Percentiles rank a stretch among this genome's conserved stretches.
phyloP scores from a whole-genome alignment of 768 basidiomycete species.

The Tulasnella sp. region DNA sequence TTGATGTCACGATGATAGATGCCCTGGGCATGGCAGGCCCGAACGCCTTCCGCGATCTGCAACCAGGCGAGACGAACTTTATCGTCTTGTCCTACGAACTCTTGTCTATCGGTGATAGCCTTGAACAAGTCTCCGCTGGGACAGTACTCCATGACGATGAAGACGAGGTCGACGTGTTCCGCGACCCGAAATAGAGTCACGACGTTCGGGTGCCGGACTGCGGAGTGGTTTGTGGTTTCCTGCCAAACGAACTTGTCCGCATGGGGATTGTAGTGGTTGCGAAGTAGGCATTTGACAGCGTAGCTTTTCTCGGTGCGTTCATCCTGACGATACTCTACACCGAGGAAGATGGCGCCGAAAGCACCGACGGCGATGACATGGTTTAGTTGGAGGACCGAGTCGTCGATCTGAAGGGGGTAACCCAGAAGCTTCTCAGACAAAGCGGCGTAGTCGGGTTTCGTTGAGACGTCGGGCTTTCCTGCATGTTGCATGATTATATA shows the following conservation, averaged over 20 bases:
- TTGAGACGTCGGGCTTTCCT: not conserved
- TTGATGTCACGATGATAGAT: conserved; percentile 45
- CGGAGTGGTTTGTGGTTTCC: conserved; percentile 15
- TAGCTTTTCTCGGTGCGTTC: not conserved
- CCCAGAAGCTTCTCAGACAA: not conserved
- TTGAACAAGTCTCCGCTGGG: conserved; percentile 39
- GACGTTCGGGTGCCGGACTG: conserved; percentile 34
- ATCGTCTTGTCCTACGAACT: conserved; percentile 39
- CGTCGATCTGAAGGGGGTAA: not conserved
- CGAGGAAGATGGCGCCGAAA: conserved; percentile 26
- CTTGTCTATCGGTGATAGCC: conserved; percentile 36
- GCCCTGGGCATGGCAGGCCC: conserved; percentile 39
- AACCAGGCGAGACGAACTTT: conserved; percentile 41
- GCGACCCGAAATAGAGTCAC: conserved; percentile 36
- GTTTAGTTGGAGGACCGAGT: not conserved
- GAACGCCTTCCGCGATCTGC: conserved; percentile 43
- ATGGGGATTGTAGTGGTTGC: not conserved
- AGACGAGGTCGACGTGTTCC: conserved; percentile 36
- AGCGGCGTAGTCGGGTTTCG: not conserved
- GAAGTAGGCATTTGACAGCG: conserved; percentile 26
- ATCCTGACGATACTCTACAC: not conserved
- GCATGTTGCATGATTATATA: not conserved
- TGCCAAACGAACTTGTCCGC: conserved; percentile 6
- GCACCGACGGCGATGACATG: conserved; percentile 17
- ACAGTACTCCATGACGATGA: conserved; percentile 39